Percentiles rank a stretch among this genome's conserved stretches.
Evolutionary conservation across 2,329 filamentous ascomycete genomes (phyloP).

Genomic region (Immersiporthe knoxdaviesiana): DNA sequence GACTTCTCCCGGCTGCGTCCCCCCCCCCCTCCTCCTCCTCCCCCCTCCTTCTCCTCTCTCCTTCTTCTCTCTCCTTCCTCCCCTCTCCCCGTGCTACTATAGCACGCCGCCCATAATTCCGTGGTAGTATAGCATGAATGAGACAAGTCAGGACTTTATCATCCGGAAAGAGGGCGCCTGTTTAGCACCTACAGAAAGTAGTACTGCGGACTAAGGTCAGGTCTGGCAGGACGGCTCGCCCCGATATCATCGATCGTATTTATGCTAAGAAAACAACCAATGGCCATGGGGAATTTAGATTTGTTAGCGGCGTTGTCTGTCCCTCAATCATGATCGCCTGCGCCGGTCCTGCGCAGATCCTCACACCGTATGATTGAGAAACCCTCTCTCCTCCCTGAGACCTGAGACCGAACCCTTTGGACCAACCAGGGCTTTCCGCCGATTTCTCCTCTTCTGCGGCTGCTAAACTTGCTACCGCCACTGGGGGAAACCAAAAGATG

Average conservation of each 20-base stretch:
- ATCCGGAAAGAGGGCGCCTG: background rate
- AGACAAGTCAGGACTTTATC: too few relatives aligned
- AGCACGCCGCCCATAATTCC: too few relatives aligned
- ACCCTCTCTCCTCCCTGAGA: too few relatives aligned
- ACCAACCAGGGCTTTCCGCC: background rate
- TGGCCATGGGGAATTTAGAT: background rate
- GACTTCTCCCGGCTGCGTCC: slow-evolving; percentile 6
- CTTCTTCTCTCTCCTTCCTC: too few relatives aligned
- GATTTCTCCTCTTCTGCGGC: background rate
- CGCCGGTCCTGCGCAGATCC: background rate
- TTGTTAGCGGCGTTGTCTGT: background rate
- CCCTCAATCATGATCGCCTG: background rate
- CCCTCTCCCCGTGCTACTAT: background rate
- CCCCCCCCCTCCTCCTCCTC: too few relatives aligned
- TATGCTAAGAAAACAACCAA: background rate
- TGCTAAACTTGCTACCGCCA: background rate
- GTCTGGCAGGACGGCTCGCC: background rate
- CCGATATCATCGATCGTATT: background rate
- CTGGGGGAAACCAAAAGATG: background rate
- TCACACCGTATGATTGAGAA: background rate
- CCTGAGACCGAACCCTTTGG: background rate
- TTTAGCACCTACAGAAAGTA: background rate
- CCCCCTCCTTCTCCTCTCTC: too few relatives aligned
- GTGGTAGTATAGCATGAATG: too few relatives aligned
- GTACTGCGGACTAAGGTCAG: background rate